Base-by-base conservation (phyloP, 805 yeast species). In the Schizosaccharomyces lindneri region DNA sequence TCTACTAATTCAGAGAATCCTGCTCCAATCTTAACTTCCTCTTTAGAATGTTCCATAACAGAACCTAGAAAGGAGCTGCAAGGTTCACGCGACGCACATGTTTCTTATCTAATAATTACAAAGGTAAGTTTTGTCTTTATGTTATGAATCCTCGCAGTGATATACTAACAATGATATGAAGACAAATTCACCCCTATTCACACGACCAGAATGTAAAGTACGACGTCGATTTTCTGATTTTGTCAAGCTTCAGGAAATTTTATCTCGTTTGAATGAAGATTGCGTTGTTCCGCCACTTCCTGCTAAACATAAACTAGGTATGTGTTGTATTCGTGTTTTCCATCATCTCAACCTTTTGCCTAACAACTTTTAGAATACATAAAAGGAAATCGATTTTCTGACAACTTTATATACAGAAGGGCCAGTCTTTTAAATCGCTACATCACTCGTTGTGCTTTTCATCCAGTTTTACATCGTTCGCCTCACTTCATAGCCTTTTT, bases 261-360 rank as follows among this genome's bases (percentile, higher is more conserved):
- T 90, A 62, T 70, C 76, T 61, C 83, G 81, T 65, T 96, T 89
- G 69, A 85, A 76, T 69, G 95, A 97, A 0, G 85, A 93, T 3
- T 77, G 86, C 63, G 80, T 93, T 15, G 80, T 90, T 0, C 98
- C 98, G 0, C 97, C 97, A 15, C 75, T 90, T 62, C 98, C 98
- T 0, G 94, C 90, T 64, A 89, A 88, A 71, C 86, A 85, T 73
- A 80, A 95, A 64, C 75, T 90, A 66, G 67, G 67, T 65, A 59
- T 60, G 61, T 27, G 7, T 29, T 7, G 17, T 19, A 19, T 5
- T 4, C 27, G 7, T 59, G 36, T 9, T 19, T 59, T 59, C 6
- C 13, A 21, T 46, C 17, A 9, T 21, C 7, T 27, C 27, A 9
- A 1, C n/a, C n/a, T 29, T 17, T 21, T 29, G 21, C 57, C 57